phyloP scores from a whole-genome alignment of 176 grass and related monocot genomes.

The Chloris gayana region DNA sequence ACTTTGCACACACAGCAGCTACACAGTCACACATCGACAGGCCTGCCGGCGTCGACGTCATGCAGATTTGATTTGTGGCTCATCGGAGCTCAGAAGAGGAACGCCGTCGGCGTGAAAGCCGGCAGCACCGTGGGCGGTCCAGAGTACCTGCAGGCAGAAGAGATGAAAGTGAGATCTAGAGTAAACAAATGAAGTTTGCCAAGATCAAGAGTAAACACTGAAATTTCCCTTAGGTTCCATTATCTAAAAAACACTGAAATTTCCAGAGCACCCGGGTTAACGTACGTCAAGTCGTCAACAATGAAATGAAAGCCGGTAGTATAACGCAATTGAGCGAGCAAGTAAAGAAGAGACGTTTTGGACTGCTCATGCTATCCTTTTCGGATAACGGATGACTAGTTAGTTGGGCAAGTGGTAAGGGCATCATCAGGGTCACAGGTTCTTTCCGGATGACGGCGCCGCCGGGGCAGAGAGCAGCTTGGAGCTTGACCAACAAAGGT shows the following conservation, averaged over 20 bases:
- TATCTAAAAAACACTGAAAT: too few relatives aligned
- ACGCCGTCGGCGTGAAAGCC: constrained; percentile 66
- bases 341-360: not conserved
- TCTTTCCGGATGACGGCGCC: too few relatives aligned
- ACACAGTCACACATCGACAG: not conserved
- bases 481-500: constrained; percentile 23
- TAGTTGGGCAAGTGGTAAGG: not conserved
- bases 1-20: not conserved
- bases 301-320: too few relatives aligned
- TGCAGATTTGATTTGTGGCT: not conserved
- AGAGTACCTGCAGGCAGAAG: constrained; percentile 52
- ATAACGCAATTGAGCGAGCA: not conserved
- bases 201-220: too few relatives aligned
- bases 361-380: not conserved
- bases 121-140: constrained; percentile 52
- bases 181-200: too few relatives aligned
- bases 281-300: too few relatives aligned
- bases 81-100: constrained; percentile 56
- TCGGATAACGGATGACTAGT: not conserved
- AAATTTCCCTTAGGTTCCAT: too few relatives aligned
- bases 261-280: too few relatives aligned
- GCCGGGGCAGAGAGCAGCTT: not conserved
- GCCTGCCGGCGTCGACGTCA: not conserved
- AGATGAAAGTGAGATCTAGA: constrained; percentile 6
- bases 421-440: too few relatives aligned